These are phyloP conservation scores for Solanum hybrid DNA, from an alignment of 305 asterid species.

Conservation along the genomic window DNA sequence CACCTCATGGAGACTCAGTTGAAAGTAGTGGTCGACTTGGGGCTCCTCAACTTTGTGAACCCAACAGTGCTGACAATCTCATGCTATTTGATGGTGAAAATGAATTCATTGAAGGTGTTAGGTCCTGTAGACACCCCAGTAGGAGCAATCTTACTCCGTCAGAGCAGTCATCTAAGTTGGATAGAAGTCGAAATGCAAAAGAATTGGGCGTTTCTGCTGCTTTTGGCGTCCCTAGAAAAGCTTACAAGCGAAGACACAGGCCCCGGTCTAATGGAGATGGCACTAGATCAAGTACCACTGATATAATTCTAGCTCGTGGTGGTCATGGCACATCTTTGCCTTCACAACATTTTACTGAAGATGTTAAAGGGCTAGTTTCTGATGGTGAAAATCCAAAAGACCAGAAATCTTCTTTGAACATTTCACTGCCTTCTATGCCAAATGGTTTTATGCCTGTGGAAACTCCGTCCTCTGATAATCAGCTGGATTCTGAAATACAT, in stretches of 20 bases:
- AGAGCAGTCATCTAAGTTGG: conserved; percentile 37
- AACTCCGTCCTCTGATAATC: conserved; percentile 28
- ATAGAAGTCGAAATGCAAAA: conserved; percentile 35
- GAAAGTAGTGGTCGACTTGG: conserved; percentile 90
- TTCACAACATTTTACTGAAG: conserved; percentile 37
- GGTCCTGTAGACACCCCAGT: conserved; percentile 38
- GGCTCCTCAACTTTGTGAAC: conserved; percentile 51
- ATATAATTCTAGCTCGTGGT: conserved; percentile 42
- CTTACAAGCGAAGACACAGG: conserved; percentile 76
- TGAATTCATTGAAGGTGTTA: conserved; percentile 55
- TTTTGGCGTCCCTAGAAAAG: conserved; percentile 61
- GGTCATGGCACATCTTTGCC: conserved; percentile 46
- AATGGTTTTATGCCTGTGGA: conserved; percentile 27
- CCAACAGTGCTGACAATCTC: conserved; percentile 81
- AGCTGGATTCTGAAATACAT: conserved; percentile 33
- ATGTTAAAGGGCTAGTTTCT: conserved; percentile 30
- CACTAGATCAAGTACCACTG: conserved; percentile 52
- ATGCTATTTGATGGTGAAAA: conserved; percentile 69
- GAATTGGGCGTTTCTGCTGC: conserved; percentile 63
- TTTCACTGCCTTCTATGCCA: conserved; percentile 33
- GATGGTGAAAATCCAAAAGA: conserved; percentile 38
- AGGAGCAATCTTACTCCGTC: conserved; percentile 38
- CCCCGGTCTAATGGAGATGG: conserved; percentile 69
- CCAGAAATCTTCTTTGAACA: conserved; percentile 24
- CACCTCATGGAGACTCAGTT: conserved; percentile 91